Percentiles rank a stretch among this genome's conserved stretches.
phyloP scores from a whole-genome alignment of 2,329 filamentous ascomycete genomes.

The Fusarium robinianum region DNA sequence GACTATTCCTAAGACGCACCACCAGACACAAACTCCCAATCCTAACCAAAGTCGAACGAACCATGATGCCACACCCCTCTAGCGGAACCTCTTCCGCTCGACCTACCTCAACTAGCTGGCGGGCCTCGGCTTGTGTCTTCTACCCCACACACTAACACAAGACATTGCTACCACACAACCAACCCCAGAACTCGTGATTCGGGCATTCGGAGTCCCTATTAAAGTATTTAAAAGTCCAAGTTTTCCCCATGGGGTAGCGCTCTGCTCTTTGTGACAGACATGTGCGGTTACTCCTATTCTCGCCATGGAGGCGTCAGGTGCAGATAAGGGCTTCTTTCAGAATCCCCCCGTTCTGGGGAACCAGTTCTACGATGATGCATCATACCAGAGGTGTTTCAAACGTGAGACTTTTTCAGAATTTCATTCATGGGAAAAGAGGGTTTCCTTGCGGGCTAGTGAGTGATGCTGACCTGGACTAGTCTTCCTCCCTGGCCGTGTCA shows the following conservation, averaged over 20 bases:
- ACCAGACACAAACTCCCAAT: no score
- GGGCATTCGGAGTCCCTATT: background rate
- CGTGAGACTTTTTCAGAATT: slow-evolving; percentile 44
- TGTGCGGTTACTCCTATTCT: no score
- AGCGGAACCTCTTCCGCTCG: slow-evolving; percentile 30
- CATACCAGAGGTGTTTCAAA: slow-evolving; percentile 55
- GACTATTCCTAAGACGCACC: no score
- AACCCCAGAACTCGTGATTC: slow-evolving; percentile 27
- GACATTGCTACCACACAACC: slow-evolving; percentile 10
- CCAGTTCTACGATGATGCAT: slow-evolving; percentile 60
- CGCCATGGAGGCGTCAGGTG: slow-evolving; percentile 51
- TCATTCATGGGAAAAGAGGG: background rate
- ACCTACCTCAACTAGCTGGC: slow-evolving; percentile 14
- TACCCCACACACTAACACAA: slow-evolving; percentile 30
- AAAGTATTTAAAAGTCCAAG: slow-evolving; percentile 6
- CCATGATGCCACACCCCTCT: slow-evolving; percentile 5
- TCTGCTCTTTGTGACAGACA: background rate
- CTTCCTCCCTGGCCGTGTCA: slow-evolving; percentile 51
- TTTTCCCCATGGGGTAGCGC: background rate
- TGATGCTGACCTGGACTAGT: slow-evolving; percentile 45
- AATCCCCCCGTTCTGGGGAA: slow-evolving; percentile 56
- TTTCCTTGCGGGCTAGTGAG: no score
- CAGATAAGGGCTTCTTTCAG: slow-evolving; percentile 61
- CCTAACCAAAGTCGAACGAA: no score
- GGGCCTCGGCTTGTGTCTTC: slow-evolving; percentile 18